phyloP scores from a whole-genome alignment of 2,329 filamentous ascomycete species.

The Hymenoscyphus scutula region DNA sequence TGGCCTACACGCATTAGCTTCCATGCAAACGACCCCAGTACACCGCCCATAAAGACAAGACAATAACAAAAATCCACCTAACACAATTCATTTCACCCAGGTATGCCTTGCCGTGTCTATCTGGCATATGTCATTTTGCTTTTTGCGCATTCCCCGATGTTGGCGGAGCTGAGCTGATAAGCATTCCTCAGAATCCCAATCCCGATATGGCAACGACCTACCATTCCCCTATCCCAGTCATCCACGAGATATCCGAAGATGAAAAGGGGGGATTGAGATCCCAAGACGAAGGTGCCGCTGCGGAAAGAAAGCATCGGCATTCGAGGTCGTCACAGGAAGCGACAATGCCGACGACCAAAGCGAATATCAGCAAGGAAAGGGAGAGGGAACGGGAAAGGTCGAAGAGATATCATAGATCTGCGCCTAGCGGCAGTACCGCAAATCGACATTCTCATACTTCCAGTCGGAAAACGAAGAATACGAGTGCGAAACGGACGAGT shows the following conservation, averaged over 20 bases:
- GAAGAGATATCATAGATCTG: constrained; percentile 24
- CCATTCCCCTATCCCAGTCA: constrained; percentile 28
- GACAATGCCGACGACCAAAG: constrained; percentile 24
- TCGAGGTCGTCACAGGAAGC: constrained; percentile 17
- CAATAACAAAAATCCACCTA: neutral
- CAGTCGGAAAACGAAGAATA: constrained; percentile 27
- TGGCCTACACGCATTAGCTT: constrained; percentile 23
- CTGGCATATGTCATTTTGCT: constrained; percentile 17
- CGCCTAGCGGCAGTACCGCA: constrained; percentile 8
- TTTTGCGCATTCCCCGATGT: constrained; percentile 11
- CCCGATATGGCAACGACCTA: constrained; percentile 32
- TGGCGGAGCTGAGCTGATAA: constrained; percentile 21
- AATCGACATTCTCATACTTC: constrained; percentile 23
- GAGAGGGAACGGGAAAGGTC: constrained; percentile 26
- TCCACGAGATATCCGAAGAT: constrained; percentile 33
- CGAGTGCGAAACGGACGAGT: constrained; percentile 20
- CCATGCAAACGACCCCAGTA: constrained; percentile 20
- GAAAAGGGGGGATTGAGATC: constrained; percentile 26
- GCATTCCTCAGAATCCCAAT: constrained; percentile 11
- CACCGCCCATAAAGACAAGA: constrained; percentile 18
- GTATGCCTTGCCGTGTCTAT: constrained; percentile 18
- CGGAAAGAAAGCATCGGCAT: constrained; percentile 19
- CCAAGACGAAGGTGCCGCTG: constrained; percentile 17
- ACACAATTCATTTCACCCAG: constrained; percentile 13
- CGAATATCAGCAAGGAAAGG: constrained; percentile 28